Evolutionary conservation across 306 rosid species (phyloP), one percentile per base, ranked within the genome.

Genomic region (Sechiopsis laciniata): DNA sequence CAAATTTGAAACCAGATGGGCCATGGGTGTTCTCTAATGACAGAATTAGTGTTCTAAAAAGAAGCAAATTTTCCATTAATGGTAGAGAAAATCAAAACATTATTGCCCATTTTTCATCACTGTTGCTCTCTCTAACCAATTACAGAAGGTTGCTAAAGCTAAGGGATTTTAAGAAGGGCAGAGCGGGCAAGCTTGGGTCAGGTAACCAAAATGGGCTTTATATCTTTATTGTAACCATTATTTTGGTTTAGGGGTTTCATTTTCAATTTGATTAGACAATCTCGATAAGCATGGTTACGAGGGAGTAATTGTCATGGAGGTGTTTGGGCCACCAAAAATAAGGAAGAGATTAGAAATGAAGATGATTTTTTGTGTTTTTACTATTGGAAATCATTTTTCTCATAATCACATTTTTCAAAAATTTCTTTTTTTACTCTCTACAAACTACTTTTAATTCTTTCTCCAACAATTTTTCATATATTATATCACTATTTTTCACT

Each of bases 61-160:
- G 59, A 57, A 70, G 48, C 9, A 16, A 52, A 20, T 24, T 24
- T 70, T 13, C 46, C 74, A 15, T 7, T 54, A 22, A 70, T 51
- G 55, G 16, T 16, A 13, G 24, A 50, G 46, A 70, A 54, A 51
- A 24, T 15, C 13, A 11, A 22, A 9, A 51, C 55, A 70, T 70
- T 70, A 70, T 70, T 70, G 15, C 5, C 15, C 60, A 51, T 4
- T 26, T 70, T 51, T 17, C 20, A 69, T 11, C 7, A 50, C 21
- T 12, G 55, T 19, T 45, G 71, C 20, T 22, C 21, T 64, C 22
- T 75, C 32, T 67, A 24, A 20, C 73, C 64, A 59, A 42, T 67
- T 40, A 80, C 77, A 72, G 59, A 32, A 35, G 74, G 51, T 37
- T n/a, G 79, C 57, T 82, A 81, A 81, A 79, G 71, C 80, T 79